Base-by-base conservation (phyloP, 2,329 filamentous ascomycete species). In the Hymenoscyphus infarciens region DNA sequence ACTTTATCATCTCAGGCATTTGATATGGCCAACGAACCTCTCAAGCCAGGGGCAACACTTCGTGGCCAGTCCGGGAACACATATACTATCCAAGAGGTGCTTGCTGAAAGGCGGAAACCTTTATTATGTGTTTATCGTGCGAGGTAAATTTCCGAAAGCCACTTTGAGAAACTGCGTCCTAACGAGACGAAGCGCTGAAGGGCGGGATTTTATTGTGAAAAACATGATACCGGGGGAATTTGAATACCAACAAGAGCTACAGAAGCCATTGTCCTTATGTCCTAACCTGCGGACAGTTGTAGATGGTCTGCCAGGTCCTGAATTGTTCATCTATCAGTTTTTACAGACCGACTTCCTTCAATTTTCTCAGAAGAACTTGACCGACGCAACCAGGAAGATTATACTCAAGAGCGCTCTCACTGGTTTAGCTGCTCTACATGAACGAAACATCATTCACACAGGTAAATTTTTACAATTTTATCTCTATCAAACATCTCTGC, bases 321-420 rank as follows among this genome's bases (percentile, higher is more conserved):
- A 58, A 29, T 45, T 58, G 15, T 58, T 58, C 38, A 58, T 58
- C 35, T 58, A 58, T 58, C 56, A 35, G 22, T 58, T 49, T 58
- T 29, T 58, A 15, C 33, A 58, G 31, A 58, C 56, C 1, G 38
- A 58, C 29, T 49, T 39, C 22, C 56, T 58, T 27, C 56, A 58
- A 13, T 42, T 58, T 45, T 22, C 38, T n/a, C 56, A 39, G 38
- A 58, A 49, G 38, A 45, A 45, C n/a, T 16, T 58, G 56, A 16
- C 56, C 22, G 56, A 45, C n/a, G 35, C 6, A 29, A 58, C 33
- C 8, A 27, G 73, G 59, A 81, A 80, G 67, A 72, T 73, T 57
- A 76, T 81, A 52, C 73, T 81, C 29, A 45, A 77, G 63, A 75
- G 78, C 64, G 74, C 76, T 22, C 72, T 81, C 42, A 70, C 70